These are phyloP conservation scores for Fraxinus xanthoxyloides DNA, from an alignment of 305 asterid genomes.

Conservation along the genomic window DNA sequence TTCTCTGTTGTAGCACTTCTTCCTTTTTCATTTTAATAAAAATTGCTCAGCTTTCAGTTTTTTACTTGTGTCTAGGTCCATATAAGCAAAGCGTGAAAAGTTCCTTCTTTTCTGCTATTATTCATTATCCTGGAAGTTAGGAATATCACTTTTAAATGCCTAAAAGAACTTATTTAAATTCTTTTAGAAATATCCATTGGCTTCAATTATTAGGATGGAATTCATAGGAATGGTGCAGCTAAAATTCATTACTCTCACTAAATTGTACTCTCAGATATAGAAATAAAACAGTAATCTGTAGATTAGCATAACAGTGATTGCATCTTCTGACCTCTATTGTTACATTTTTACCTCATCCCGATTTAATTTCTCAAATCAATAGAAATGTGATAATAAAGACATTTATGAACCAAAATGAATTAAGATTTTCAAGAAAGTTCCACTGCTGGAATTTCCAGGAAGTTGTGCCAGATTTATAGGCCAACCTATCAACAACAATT, in stretches of 20 bases:
- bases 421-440: neutral
- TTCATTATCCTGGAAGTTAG: neutral
- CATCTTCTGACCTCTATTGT: neutral
- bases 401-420: neutral
- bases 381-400: neutral
- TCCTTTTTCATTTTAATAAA: conserved; percentile 12
- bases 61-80: neutral
- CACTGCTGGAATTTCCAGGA: neutral
- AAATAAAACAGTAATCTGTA: neutral
- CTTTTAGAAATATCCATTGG: neutral
- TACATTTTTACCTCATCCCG: neutral
- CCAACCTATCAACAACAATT: neutral
- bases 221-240: neutral
- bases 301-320: neutral
- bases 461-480: neutral
- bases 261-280: neutral
- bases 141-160: neutral
- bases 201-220: neutral
- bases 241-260: neutral
- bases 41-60: neutral
- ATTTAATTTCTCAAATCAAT: neutral
- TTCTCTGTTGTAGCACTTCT: neutral
- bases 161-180: neutral
- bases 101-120: neutral
- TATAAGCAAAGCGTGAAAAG: neutral